Evolutionary conservation across 2,329 filamentous ascomycete genomes (phyloP), one percentile per base, ranked within the genome.

Genomic region (Sporothrix sp.): DNA sequence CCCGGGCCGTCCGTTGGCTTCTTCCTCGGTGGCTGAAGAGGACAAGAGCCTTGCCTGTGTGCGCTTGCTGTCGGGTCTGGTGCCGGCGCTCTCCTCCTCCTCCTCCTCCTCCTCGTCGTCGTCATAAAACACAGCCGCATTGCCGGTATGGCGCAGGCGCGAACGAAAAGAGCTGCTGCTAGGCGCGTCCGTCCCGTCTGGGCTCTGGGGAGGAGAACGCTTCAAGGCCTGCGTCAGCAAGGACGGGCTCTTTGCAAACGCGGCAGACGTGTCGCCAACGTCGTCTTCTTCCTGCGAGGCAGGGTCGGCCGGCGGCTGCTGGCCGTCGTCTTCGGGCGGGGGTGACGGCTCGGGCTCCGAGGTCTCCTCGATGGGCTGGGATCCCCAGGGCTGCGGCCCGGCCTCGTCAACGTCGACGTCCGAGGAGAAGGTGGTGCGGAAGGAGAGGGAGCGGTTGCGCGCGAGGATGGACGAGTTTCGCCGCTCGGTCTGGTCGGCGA

Each of bases 311-410:
- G n/a, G n/a, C n/a, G n/a, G n/a, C 25, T 28, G 32, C 18, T 43
- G n/a, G n/a, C 25, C 16, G 18, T 37, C 36, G 10, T 45, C 50
- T 7, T 50, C 53, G 2, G 33, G 23, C 13, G 47, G 13, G 9
- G 54, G 28, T 1, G 51, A 46, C 13, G 18, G n/a, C 11, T 49
- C 52, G 0, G 50, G 39, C 8, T 57, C 54, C 2, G 51, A 44
- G 3, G 80, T 73, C 62, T 86, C 82, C 45, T 71, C 64, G 50
- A 85, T 85, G 4, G 72, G 71, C 35, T 76, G 70, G 8, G 73
- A 69, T 16, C 65, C 64, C 30, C 56, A 55, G 51, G 51, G 16
- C 4, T 37, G 39, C 0, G 38, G 42, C 7, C 48, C 50, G 35
- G 8, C 5, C 9, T 55, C 59, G 40, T 62, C 56, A 25, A 52